phyloP scores from a whole-genome alignment of 305 asterid genomes.

The Rubia balearica region DNA sequence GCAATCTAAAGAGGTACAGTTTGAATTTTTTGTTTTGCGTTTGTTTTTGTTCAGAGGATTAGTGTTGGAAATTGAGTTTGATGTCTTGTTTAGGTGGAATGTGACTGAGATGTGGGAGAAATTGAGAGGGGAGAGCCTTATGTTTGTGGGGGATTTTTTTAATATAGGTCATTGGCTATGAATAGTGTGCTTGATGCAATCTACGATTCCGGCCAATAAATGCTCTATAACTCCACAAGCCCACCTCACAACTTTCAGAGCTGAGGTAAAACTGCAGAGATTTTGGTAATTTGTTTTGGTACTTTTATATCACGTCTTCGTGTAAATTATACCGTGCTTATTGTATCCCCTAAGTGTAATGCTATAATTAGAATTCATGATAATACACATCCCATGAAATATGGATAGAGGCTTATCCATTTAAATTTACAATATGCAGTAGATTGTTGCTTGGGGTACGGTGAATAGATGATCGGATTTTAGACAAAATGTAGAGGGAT shows the following conservation, averaged over 20 bases:
- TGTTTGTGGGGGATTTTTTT: constrained; percentile 91
- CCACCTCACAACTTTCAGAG: constrained; percentile 71
- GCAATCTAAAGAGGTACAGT: constrained; percentile 71
- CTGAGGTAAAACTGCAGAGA: constrained; percentile 44
- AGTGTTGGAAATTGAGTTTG: neutral
- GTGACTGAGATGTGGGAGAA: constrained; percentile 81
- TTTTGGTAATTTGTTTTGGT: neutral
- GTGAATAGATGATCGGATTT: too few relatives aligned
- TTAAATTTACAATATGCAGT: too few relatives aligned
- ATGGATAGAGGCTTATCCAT: too few relatives aligned
- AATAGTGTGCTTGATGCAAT: constrained; percentile 70
- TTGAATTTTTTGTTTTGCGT: neutral
- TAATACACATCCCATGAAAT: too few relatives aligned
- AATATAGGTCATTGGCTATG: constrained; percentile 94
- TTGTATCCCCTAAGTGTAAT: too few relatives aligned
- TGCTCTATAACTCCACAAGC: constrained; percentile 74
- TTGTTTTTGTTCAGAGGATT: neutral
- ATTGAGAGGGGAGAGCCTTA: constrained; percentile 75
- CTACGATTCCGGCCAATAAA: constrained; percentile 50
- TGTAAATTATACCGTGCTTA: too few relatives aligned
- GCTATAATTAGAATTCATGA: too few relatives aligned
- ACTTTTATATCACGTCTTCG: neutral
- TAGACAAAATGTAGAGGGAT: too few relatives aligned
- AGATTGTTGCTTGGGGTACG: too few relatives aligned
- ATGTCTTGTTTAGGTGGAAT: constrained; percentile 56